Conservation (phyloP, 192 early-diverging fungal genomes). For the Rhizophagus prolifer region DNA sequence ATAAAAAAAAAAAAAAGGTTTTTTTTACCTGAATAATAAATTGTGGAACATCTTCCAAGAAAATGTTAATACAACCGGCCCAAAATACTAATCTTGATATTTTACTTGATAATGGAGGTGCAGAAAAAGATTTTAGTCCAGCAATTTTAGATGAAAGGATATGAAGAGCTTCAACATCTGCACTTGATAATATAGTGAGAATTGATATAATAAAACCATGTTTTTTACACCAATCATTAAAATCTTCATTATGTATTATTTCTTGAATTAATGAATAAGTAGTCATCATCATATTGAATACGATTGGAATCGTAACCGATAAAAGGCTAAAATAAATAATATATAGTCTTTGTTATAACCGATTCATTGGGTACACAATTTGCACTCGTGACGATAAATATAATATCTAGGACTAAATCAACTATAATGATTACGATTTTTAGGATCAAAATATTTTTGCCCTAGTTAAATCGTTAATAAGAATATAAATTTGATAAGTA, state of each 20-base stretch:
- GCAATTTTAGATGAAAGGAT: not conserved
- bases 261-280: not conserved
- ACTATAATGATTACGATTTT: not conserved
- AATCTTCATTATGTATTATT: not conserved
- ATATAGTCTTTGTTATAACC: no score
- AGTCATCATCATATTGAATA: not conserved
- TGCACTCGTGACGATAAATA: not conserved
- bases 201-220: not conserved
- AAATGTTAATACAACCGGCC: not conserved
- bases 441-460: not conserved
- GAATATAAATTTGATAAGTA: not conserved
- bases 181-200: slow-evolving; percentile 4
- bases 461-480: not conserved
- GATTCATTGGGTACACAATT: not conserved
- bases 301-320: not conserved
- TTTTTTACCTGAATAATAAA: slow-evolving; percentile 16
- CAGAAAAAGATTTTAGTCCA: not conserved
- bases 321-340: not conserved
- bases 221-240: not conserved
- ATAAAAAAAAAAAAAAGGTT: not conserved
- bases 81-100: not conserved
- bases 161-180: slow-evolving; percentile 5
- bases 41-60: slow-evolving; percentile 6
- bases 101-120: not conserved
- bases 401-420: slow-evolving; percentile 5